These are phyloP conservation scores for Mycena metata DNA, from an alignment of 768 basidiomycete genomes.

Conservation along the genomic window DNA sequence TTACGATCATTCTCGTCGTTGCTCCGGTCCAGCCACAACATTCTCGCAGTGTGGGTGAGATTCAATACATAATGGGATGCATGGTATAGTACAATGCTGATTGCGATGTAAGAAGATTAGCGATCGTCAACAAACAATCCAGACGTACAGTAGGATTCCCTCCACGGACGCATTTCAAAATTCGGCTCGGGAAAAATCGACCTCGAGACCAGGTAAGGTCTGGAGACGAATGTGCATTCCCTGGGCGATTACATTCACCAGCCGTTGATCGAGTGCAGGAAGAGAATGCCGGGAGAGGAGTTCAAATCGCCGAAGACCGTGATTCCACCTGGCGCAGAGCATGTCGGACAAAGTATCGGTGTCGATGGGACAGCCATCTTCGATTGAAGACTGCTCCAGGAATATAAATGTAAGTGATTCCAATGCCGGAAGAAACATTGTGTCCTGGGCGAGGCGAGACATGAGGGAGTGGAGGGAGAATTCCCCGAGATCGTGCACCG, in stretches of 20 bases:
- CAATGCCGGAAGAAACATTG: not conserved
- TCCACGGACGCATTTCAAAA: not conserved
- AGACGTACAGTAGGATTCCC: too few species aligned
- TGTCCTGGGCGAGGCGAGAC: not conserved
- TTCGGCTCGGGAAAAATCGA: not conserved
- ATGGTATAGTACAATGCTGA: too few species aligned
- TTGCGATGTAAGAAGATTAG: too few species aligned
- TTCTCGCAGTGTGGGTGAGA: too few species aligned
- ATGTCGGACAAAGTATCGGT: not conserved
- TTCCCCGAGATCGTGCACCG: too few species aligned
- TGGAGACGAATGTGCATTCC: not conserved
- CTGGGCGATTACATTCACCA: not conserved
- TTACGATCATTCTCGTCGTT: too few species aligned
- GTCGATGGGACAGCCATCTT: not conserved
- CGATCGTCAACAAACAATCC: too few species aligned
- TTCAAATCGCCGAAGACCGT: not conserved
- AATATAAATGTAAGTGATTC: not conserved
- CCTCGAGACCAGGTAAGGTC: not conserved
- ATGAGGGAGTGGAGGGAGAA: too few species aligned
- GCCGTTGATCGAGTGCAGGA: not conserved
- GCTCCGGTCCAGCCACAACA: too few species aligned
- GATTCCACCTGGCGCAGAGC: not conserved
- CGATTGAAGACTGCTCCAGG: too few species aligned
- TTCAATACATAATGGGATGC: too few species aligned
- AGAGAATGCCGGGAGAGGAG: not conserved